Evolutionary conservation across 2,329 filamentous ascomycete genomes (phyloP).

Genomic region (Aquanectria penicillioides): DNA sequence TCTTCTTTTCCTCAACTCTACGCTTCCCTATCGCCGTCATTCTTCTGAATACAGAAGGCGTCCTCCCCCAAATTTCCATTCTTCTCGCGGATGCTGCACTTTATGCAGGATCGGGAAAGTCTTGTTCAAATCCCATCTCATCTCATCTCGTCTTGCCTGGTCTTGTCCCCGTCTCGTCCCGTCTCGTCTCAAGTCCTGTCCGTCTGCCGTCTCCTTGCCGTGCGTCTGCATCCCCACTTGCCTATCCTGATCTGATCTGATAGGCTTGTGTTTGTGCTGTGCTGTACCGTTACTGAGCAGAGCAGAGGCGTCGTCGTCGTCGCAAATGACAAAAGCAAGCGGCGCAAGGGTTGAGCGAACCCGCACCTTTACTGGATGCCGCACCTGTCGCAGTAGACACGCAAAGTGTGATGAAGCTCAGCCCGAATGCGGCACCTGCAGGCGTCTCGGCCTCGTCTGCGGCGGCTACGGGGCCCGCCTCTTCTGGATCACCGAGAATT

Average conservation of each 20-base stretch:
- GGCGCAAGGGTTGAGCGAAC: constrained; percentile 33
- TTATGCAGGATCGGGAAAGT: constrained; percentile 14
- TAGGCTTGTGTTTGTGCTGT: not conserved
- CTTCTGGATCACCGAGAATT: constrained; percentile 44
- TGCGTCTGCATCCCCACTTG: constrained; percentile 37
- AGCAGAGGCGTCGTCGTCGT: not conserved
- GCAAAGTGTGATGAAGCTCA: constrained; percentile 56
- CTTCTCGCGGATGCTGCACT: not conserved
- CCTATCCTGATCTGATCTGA: constrained; percentile 26
- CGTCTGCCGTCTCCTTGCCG: not conserved
- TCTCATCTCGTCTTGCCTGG: not conserved
- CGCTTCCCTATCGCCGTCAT: not conserved
- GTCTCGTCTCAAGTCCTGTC: not conserved
- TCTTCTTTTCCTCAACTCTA: not conserved
- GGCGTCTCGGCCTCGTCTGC: constrained; percentile 47
- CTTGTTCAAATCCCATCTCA: not conserved
- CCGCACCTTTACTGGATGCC: constrained; percentile 47
- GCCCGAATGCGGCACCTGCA: constrained; percentile 52
- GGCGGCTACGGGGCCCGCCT: constrained; percentile 52
- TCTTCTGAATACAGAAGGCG: constrained; percentile 23
- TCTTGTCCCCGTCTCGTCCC: not conserved
- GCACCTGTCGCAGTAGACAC: constrained; percentile 50
- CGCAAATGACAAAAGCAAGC: constrained; percentile 30
- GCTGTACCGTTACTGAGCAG: not conserved
- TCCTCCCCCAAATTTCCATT: constrained; percentile 10